These are phyloP conservation scores for Talaromyces stipitatus DNA, from an alignment of 495 filamentous ascomycete genomes.

Conservation along the genomic window DNA sequence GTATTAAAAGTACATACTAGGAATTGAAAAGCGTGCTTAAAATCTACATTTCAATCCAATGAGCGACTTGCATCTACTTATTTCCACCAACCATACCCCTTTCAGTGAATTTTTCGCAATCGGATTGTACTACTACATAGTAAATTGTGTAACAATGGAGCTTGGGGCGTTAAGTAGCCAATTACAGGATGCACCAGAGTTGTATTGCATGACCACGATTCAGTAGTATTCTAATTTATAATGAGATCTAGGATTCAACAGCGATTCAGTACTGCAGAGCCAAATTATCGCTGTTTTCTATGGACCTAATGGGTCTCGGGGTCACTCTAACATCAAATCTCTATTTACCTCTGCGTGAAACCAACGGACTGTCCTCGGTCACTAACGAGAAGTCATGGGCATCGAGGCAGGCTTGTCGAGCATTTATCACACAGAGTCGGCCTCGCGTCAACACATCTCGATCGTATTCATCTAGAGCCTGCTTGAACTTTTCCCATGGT, in stretches of 20 bases:
- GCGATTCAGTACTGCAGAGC: no score
- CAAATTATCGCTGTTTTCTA: no score
- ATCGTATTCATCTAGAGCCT: slow-evolving; percentile 42
- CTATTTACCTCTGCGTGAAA: slow-evolving; percentile 8
- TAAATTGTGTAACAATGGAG: neutral
- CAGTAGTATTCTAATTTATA: neutral
- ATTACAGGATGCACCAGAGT: no score
- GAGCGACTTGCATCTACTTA: neutral
- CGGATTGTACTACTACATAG: neutral
- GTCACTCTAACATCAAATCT: no score
- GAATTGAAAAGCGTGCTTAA: neutral
- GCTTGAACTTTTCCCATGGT: slow-evolving; percentile 9
- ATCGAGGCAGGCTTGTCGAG: slow-evolving; percentile 54
- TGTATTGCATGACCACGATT: no score
- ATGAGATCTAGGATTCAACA: no score
- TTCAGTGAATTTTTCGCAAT: neutral
- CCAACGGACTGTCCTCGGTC: slow-evolving; percentile 25
- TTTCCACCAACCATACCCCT: neutral
- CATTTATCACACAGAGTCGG: slow-evolving; percentile 43
- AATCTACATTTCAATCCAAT: neutral
- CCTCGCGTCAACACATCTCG: slow-evolving; percentile 41
- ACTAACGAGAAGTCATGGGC: slow-evolving; percentile 48
- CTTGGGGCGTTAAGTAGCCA: neutral
- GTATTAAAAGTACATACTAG: neutral
- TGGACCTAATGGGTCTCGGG: no score